A percentile compares a stretch with the other conserved stretches of the same genome.
Conservation (phyloP, 768 basidiomycete species). For the Gelatoporia subvermispora region DNA sequence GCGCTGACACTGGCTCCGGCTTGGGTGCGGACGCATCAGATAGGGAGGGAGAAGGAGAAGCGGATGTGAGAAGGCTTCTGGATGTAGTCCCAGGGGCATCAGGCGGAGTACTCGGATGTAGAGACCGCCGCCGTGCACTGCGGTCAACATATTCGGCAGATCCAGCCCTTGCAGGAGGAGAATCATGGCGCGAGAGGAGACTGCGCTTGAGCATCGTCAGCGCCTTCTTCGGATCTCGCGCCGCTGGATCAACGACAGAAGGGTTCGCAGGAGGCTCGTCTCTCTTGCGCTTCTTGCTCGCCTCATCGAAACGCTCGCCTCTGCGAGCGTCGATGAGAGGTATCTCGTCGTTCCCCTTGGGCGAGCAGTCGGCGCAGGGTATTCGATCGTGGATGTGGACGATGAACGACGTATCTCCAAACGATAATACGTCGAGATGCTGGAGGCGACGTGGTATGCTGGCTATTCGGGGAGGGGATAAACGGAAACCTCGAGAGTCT, state of each 20-base stretch:
- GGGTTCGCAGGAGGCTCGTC: conserved; percentile 6
- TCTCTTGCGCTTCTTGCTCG: conserved; percentile 21
- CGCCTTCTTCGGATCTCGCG: conserved; percentile 58
- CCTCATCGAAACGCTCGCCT: conserved; percentile 8
- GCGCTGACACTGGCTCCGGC: conserved; percentile 28
- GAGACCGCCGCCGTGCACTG: conserved; percentile 62
- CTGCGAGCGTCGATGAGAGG: conserved; percentile 44
- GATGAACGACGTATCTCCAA: conserved; percentile 68
- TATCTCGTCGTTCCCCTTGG: conserved; percentile 48
- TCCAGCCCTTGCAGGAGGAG: background rate
- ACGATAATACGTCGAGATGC: conserved; percentile 60
- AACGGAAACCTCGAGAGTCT: conserved; percentile 34
- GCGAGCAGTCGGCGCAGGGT: conserved; percentile 62
- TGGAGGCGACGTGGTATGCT: conserved; percentile 60
- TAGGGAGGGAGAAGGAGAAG: conserved; percentile 13
- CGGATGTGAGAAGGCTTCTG: conserved; percentile 4
- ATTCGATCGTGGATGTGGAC: conserved; percentile 64
- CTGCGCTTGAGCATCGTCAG: conserved; percentile 60
- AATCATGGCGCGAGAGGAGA: conserved; percentile 50
- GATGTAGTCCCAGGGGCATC: conserved; percentile 13
- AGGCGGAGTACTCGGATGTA: conserved; percentile 47
- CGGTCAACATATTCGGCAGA: conserved; percentile 53
- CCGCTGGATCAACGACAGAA: background rate
- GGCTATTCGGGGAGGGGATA: conserved; percentile 62
- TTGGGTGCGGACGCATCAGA: conserved; percentile 12